phyloP scores from a whole-genome alignment of 179 eudicot genomes.

The Actinidia polygama region DNA sequence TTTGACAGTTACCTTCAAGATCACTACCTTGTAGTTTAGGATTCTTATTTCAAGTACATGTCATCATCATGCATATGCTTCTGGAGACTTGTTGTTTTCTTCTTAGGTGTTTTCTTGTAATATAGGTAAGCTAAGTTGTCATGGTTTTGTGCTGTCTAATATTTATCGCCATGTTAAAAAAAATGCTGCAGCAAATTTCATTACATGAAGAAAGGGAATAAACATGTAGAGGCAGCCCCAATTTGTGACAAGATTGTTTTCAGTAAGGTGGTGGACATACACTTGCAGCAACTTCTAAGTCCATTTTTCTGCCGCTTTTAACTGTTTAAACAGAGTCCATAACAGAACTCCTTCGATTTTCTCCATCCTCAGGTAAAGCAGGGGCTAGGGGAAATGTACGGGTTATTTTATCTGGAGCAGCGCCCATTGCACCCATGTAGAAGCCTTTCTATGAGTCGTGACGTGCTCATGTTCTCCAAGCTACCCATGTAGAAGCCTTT shows the following conservation, averaged over 20 bases:
- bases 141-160: neutral
- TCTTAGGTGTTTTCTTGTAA: neutral
- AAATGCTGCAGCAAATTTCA: slow-evolving; percentile 64
- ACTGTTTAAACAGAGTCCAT: neutral
- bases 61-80: neutral
- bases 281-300: neutral
- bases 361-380: slow-evolving; percentile 63
- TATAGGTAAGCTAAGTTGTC: neutral
- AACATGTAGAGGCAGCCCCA: slow-evolving; percentile 82
- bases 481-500: no score
- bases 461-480: slow-evolving; percentile 85
- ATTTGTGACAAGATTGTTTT: slow-evolving; percentile 84
- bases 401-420: slow-evolving; percentile 90
- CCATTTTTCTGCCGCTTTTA: neutral
- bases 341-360: neutral
- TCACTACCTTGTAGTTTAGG: neutral
- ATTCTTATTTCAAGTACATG: neutral
- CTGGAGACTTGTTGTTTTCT: neutral
- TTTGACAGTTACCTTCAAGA: neutral
- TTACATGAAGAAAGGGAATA: slow-evolving; percentile 73
- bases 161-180: neutral
- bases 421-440: slow-evolving; percentile 93
- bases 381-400: slow-evolving; percentile 90
- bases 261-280: slow-evolving; percentile 59
- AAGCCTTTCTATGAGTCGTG: slow-evolving; percentile 81